Evolutionary conservation across 345 rosid species (phyloP), one percentile per base, ranked within the genome.

Genomic region (Citrus glauca): DNA sequence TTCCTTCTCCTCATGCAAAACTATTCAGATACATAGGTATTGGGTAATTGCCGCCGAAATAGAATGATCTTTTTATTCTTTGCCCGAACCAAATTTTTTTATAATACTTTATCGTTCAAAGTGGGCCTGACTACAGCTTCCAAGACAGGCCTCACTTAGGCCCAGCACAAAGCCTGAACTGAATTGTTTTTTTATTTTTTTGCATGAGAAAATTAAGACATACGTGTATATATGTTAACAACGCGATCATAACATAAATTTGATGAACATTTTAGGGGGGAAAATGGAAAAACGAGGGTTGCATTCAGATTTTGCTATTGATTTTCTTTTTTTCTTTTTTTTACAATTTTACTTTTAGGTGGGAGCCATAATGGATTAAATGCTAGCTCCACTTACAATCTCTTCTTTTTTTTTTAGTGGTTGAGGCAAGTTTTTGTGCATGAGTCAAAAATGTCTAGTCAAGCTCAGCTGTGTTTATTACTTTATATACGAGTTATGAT

Each of bases 391-490:
- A 73, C 56, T 24, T 60, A 11, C 75, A 56, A 10, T 20, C 24
- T 9, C 13, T 63, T 74, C 48, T 63, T 53, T 14, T n/a, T 25
- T 9, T 69, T 1, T 27, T 7, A 27, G 50, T 75, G 22, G 62
- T 73, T 61, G 71, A 37, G 57, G 37, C 60, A 63, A 28, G 69
- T 6, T 42, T 42, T 42, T 27, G 6, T 42, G 20, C 17, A 10
- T 63, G 61, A 48, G 78, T 75, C 78, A 75, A 75, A 45, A 32
- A 74, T 74, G 70, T 74, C 77, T 4, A 16, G 53, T 73, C 77
- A 61, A 73, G 55, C 38, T 73, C 77, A 38, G 32, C 67, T 70
- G 38, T 59, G 22, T 17, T 17, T 17, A 53, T 60, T 35, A n/a
- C 75, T 60, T 72, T 35, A 24, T 17, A 16, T 2, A 4, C 19